Conservation (phyloP, 805 yeast species). For the Torulaspora microellipsoides region DNA sequence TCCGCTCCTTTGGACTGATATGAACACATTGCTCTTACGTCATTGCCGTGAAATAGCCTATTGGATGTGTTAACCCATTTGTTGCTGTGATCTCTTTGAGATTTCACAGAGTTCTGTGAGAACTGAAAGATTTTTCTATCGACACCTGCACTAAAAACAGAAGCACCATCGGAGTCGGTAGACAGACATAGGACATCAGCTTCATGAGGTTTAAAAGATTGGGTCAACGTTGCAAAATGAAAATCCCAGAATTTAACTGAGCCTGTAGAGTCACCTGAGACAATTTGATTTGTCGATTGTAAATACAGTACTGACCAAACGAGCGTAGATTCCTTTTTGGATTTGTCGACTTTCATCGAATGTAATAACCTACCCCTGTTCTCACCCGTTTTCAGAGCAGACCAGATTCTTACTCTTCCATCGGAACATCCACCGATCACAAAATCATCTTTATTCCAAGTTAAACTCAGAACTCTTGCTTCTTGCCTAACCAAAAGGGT, state of each 20-base stretch:
- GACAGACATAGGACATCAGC: slow-evolving; percentile 83
- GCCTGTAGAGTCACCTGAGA: slow-evolving; percentile 97
- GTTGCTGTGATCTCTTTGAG: slow-evolving; percentile 1
- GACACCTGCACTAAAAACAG: slow-evolving; percentile 83
- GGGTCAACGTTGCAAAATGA: slow-evolving; percentile 66
- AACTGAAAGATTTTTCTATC: slow-evolving; percentile 86
- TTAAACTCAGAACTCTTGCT: slow-evolving; percentile 69
- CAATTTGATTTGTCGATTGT: slow-evolving; percentile 63
- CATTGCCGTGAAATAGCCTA: slow-evolving; percentile 80
- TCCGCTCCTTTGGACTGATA: slow-evolving; percentile 66
- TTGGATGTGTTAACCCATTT: slow-evolving; percentile 77
- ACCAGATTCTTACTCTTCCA: slow-evolving; percentile 86
- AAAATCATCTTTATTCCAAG: slow-evolving; percentile 64
- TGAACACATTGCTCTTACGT: slow-evolving; percentile 69
- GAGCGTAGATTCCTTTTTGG: slow-evolving; percentile 77
- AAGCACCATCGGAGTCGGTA: slow-evolving; percentile 53
- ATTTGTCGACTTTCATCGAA: slow-evolving; percentile 88
- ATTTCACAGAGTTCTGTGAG: slow-evolving; percentile 11
- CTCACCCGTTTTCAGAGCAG: slow-evolving; percentile 35
- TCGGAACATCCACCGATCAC: slow-evolving; percentile 95
- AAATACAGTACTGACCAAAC: slow-evolving; percentile 82
- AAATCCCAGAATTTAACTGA: slow-evolving; percentile 90
- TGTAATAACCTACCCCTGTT: slow-evolving; percentile 65
- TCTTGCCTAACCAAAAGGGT: slow-evolving; percentile 77
- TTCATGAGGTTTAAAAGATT: slow-evolving; percentile 77